Conservation (phyloP, 78 protist genomes). For the Kipferlia bialata region DNA sequence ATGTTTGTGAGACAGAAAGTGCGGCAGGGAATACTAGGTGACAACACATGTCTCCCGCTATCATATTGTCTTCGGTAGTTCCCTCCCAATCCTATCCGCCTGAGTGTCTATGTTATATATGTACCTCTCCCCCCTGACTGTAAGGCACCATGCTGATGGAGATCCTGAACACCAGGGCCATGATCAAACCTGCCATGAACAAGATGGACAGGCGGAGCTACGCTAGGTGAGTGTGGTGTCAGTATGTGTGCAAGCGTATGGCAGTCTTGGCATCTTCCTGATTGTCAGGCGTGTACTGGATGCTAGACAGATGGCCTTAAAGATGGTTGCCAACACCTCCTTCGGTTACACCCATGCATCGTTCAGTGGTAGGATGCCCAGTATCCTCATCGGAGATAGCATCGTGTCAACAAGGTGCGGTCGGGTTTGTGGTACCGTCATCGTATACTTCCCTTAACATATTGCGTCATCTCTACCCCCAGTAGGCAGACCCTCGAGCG, state of each 20-base stretch:
- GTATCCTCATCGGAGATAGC: conserved; percentile 82
- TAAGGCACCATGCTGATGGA: conserved; percentile 61
- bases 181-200: conserved; percentile 31
- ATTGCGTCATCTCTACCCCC: no score
- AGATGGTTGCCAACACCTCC: conserved; percentile 89
- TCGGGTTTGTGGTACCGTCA: background rate
- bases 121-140: background rate
- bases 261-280: no score
- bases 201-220: conserved; percentile 53
- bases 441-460: background rate
- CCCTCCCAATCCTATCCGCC: no score
- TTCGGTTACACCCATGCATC: conserved; percentile 89
- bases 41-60: no score
- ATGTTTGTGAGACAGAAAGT: conserved; percentile 33
- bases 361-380: conserved; percentile 91
- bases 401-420: conserved; percentile 74
- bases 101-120: no score
- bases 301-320: conserved; percentile 78
- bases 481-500: conserved; percentile 69
- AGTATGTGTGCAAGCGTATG: no score
- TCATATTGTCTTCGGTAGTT: no score
- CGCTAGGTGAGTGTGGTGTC: no score
- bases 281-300: conserved; percentile 37
- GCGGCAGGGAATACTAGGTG: no score
- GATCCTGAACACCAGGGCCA: conserved; percentile 74